phyloP scores from a whole-genome alignment of 345 rosid species.

The Euphorbia tirucalli region DNA sequence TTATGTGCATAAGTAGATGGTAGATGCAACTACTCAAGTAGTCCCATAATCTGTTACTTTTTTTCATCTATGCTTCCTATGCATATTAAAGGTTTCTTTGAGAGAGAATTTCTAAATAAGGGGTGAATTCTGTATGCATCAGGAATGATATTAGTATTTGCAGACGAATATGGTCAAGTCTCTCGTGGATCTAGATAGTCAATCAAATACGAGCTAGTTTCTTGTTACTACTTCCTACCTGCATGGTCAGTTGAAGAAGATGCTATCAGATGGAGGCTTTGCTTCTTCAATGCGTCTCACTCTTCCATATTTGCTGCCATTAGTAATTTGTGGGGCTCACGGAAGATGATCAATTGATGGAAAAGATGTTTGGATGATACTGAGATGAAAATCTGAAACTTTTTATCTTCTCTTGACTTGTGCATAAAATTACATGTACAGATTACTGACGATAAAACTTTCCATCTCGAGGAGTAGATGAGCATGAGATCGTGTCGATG shows the following conservation, averaged over 20 bases:
- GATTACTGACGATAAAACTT: not conserved
- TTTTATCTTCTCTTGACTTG: too few species aligned
- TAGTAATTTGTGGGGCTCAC: not conserved
- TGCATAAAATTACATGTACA: not conserved
- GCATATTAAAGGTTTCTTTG: not conserved
- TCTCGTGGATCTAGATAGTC: constrained; percentile 11
- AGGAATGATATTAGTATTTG: not conserved
- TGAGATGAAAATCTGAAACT: constrained; percentile 10
- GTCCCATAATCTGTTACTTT: not conserved
- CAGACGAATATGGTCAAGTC: not conserved
- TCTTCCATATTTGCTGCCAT: not conserved
- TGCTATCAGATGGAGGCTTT: not conserved
- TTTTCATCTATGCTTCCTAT: not conserved
- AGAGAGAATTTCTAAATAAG: not conserved
- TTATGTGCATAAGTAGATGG: not conserved
- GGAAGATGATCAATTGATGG: constrained; percentile 2
- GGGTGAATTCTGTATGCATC: not conserved
- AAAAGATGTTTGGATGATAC: not conserved
- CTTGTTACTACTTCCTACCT: constrained; percentile 6
- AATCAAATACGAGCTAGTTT: constrained; percentile 12
- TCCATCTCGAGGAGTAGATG: not conserved
- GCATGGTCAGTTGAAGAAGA: constrained; percentile 5
- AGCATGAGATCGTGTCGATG: not conserved
- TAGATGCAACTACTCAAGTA: not conserved
- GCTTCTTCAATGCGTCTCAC: not conserved